These are phyloP conservation scores for Marasmius oreades DNA, from an alignment of 1,284 basidiomycete species.

Conservation along the genomic window DNA sequence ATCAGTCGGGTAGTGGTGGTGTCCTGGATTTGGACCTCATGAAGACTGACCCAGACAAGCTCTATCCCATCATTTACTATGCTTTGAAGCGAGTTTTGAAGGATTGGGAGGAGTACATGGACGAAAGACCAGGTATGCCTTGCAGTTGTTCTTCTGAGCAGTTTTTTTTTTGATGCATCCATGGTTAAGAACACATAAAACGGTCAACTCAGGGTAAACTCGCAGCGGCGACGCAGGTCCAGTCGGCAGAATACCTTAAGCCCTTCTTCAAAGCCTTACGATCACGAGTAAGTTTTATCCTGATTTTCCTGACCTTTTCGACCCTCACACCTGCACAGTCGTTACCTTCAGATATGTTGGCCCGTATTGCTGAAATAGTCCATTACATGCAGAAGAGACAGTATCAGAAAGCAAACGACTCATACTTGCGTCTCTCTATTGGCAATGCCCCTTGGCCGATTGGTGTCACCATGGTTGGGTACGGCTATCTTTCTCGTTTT, in stretches of 20 bases:
- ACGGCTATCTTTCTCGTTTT: constrained; percentile 26
- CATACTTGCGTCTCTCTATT: constrained; percentile 94
- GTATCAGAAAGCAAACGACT: constrained; percentile 95
- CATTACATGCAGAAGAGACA: constrained; percentile 94
- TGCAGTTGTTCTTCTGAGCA: background rate
- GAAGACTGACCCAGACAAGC: constrained; percentile 91
- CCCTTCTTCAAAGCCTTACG: constrained; percentile 91
- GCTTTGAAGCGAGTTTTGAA: constrained; percentile 89
- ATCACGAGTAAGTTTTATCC: constrained; percentile 60
- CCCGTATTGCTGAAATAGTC: constrained; percentile 91
- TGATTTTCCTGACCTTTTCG: constrained; percentile 1
- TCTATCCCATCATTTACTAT: constrained; percentile 98
- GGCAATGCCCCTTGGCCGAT: constrained; percentile 99
- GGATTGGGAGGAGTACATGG: constrained; percentile 96
- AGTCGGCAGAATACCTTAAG: constrained; percentile 95
- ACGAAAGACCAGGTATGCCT: constrained; percentile 77
- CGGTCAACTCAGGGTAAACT: constrained; percentile 89
- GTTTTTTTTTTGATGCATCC: constrained; percentile 9
- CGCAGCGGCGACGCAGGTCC: constrained; percentile 92
- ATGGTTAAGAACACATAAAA: constrained; percentile 64
- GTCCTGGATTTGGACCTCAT: constrained; percentile 79
- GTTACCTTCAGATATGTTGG: constrained; percentile 82
- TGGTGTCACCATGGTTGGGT: constrained; percentile 99
- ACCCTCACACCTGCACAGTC: constrained; percentile 42
- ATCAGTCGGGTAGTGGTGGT: constrained; percentile 43